Evolutionary conservation across 164 flowering plant genomes (phyloP).

Genomic region (Liriodendron chinense): DNA sequence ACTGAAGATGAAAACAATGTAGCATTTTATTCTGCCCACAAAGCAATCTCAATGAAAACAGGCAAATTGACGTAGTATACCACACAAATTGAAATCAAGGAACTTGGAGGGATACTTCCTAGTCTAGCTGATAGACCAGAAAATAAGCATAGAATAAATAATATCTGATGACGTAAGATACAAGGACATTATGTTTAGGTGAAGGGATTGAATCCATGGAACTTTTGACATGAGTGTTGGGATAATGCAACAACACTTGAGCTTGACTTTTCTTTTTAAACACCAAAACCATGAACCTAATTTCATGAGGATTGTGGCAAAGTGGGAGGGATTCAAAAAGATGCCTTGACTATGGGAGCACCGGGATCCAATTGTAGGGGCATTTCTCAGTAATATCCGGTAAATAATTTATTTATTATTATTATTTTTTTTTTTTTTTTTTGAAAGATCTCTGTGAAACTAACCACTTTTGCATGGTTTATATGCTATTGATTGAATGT

Average conservation of each 20-base stretch:
- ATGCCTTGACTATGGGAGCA: background rate
- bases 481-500: too few species aligned
- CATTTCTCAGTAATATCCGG: too few species aligned
- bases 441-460: too few species aligned
- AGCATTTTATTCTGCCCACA: too few species aligned
- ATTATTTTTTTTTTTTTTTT: too few species aligned
- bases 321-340: background rate
- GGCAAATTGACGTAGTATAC: background rate
- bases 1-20: background rate
- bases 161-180: background rate
- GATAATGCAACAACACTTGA: too few species aligned
- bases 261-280: background rate
- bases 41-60: background rate
- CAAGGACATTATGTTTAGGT: background rate
- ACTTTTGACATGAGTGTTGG: background rate
- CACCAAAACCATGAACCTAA: background rate
- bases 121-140: background rate
- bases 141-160: too few species aligned
- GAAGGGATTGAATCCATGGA: background rate
- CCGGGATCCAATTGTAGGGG: too few species aligned
- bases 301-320: background rate
- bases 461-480: too few species aligned
- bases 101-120: background rate
- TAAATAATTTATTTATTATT: too few species aligned
- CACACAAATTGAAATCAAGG: background rate